These are phyloP conservation scores for Pouteria campechiana DNA, from an alignment of 179 eudicot species.

Conservation along the genomic window DNA sequence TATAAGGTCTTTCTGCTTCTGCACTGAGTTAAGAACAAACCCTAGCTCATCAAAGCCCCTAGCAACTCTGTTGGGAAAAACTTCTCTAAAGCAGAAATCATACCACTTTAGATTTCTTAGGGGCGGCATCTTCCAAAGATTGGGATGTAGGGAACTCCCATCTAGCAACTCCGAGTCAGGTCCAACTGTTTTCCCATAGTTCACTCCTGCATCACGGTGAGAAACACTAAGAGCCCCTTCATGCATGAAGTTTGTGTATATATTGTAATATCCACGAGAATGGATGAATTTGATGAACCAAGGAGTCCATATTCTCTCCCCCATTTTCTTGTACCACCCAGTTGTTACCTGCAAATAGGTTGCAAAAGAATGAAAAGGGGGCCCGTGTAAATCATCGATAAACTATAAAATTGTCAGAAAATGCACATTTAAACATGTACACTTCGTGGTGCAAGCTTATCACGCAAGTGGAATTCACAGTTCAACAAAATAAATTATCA, in stretches of 20 bases:
- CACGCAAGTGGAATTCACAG: too few relatives aligned
- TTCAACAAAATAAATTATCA: too few relatives aligned
- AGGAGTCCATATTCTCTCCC: conserved; percentile 96
- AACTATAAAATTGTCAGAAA: too few relatives aligned
- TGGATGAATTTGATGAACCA: conserved; percentile 96
- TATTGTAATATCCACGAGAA: conserved; percentile 67
- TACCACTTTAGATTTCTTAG: conserved; percentile 64
- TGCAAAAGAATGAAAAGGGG: too few relatives aligned
- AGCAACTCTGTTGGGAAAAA: conserved; percentile 51
- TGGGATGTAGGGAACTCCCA: conserved; percentile 27
- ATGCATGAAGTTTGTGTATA: conserved; percentile 67
- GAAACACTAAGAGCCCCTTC: conserved; percentile 80
- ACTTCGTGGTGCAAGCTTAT: too few relatives aligned
- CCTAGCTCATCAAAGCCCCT: conserved; percentile 37
- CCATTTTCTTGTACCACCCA: conserved; percentile 96
- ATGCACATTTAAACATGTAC: too few relatives aligned
- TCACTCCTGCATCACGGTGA: conserved; percentile 96
- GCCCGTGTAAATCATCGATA: too few relatives aligned
- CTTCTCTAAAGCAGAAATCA: conserved; percentile 85
- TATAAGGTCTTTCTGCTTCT: conserved; percentile 40
- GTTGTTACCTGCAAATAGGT: conserved; percentile 61
- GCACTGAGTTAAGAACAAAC: conserved; percentile 39
- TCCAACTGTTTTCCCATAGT: conserved; percentile 83
- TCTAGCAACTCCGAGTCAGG: conserved; percentile 75
- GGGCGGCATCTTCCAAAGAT: conserved; percentile 39